Conservation (phyloP, 768 basidiomycete species). For the Cystofilobasidium ferigula region DNA sequence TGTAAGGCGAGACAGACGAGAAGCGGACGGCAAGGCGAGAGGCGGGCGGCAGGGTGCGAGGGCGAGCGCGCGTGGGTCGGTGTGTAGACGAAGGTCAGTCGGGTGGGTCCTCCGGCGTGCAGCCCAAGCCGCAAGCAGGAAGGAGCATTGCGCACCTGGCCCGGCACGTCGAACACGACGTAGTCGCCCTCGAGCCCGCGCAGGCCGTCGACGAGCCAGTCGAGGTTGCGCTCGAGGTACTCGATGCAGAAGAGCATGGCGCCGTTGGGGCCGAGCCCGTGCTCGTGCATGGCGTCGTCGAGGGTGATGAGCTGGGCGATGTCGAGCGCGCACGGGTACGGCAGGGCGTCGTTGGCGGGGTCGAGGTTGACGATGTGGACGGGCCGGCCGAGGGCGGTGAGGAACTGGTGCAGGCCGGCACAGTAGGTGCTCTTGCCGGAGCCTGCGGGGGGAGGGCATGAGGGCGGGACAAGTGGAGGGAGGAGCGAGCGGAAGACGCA, state of each 20-base stretch:
- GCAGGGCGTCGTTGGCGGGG: slow-evolving; percentile 70
- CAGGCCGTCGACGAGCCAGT: slow-evolving; percentile 45
- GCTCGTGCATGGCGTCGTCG: slow-evolving; percentile 70
- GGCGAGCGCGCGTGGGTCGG: too few relatives aligned
- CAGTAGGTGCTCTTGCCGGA: not conserved
- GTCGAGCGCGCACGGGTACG: slow-evolving; percentile 82
- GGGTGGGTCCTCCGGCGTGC: too few relatives aligned
- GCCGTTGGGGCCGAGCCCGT: slow-evolving; percentile 85
- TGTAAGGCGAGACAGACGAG: not conserved
- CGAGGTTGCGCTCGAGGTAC: slow-evolving; percentile 87
- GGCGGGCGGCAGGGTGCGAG: too few relatives aligned
- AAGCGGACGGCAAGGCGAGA: too few relatives aligned
- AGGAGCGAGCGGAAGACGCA: not conserved
- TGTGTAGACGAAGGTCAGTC: not conserved
- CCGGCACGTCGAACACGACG: slow-evolving; percentile 88
- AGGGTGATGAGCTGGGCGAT: slow-evolving; percentile 77
- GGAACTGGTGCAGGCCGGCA: slow-evolving; percentile 43
- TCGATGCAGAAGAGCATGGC: slow-evolving; percentile 95
- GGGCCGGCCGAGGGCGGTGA: slow-evolving; percentile 72
- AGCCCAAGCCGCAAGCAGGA: not conserved
- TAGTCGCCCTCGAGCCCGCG: slow-evolving; percentile 66
- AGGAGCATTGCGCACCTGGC: slow-evolving; percentile 45
- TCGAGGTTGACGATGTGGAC: slow-evolving; percentile 90
- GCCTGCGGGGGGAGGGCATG: not conserved
- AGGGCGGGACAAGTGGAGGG: not conserved